Percentiles rank a stretch among this genome's conserved stretches.
phyloP scores from a whole-genome alignment of 805 yeast species.

The Priceomyces medius region DNA sequence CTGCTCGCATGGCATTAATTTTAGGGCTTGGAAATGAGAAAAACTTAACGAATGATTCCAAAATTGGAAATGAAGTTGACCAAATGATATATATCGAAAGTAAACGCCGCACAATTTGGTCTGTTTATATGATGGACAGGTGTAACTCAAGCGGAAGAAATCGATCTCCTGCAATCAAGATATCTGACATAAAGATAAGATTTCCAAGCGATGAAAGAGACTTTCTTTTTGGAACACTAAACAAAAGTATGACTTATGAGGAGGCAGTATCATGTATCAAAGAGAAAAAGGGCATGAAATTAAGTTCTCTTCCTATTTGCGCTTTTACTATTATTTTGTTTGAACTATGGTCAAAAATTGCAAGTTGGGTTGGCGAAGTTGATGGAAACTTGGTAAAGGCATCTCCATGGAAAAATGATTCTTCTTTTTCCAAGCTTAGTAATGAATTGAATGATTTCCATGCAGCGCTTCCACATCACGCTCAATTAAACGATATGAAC shows the following conservation, averaged over 20 bases:
- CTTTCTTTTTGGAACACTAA: conserved; percentile 25
- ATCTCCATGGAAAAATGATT: conserved; percentile 28
- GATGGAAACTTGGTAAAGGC: conserved; percentile 27
- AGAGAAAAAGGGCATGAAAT: conserved; percentile 6
- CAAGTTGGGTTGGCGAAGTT: conserved; percentile 39
- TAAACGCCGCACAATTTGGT: conserved; percentile 39
- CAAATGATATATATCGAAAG: conserved; percentile 26
- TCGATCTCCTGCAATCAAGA: conserved; percentile 29
- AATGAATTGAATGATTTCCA: conserved; percentile 21
- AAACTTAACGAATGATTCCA: conserved; percentile 7
- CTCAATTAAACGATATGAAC: conserved; percentile 22
- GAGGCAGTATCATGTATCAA: conserved; percentile 13
- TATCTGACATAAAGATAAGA: conserved; percentile 29
- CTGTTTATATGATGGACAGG: conserved; percentile 43
- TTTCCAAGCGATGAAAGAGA: conserved; percentile 34
- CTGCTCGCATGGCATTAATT: conserved; percentile 38
- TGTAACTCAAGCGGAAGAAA: conserved; percentile 37
- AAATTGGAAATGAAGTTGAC: conserved; percentile 10
- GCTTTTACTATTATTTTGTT: conserved; percentile 31
- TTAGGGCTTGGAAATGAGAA: conserved; percentile 28
- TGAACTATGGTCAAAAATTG: conserved; percentile 38
- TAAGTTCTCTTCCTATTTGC: conserved; percentile 16
- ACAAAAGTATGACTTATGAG: conserved; percentile 14
- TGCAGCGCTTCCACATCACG: conserved; percentile 22
- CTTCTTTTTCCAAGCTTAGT: conserved; percentile 25